Evolutionary conservation across 306 rosid genomes (phyloP).

Genomic region (Hippophae rhamnoides): DNA sequence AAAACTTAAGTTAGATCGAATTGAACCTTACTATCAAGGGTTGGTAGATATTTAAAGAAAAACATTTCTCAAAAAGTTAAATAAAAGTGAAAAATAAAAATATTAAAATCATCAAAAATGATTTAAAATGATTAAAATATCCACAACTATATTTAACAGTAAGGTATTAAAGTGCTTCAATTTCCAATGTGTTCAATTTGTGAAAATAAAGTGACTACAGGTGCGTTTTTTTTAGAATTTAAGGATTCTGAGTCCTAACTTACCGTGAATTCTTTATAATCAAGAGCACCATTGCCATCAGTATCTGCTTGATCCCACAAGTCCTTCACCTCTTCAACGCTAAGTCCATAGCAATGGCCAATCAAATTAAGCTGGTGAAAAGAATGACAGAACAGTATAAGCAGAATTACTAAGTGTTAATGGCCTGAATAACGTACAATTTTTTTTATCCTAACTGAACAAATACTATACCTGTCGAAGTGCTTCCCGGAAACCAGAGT

Average conservation of each 20-base stretch:
- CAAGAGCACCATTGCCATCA: conserved; percentile 54
- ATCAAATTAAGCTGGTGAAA: conserved; percentile 52
- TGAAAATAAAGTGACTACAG: too few relatives aligned
- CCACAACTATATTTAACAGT: too few relatives aligned
- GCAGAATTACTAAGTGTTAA: neutral
- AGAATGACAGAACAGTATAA: neutral
- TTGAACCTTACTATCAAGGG: too few relatives aligned
- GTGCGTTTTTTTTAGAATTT: neutral
- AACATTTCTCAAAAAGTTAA: too few relatives aligned
- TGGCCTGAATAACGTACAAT: neutral
- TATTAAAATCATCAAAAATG: too few relatives aligned
- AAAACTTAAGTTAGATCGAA: too few relatives aligned
- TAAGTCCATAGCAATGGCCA: conserved; percentile 63
- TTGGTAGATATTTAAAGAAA: too few relatives aligned
- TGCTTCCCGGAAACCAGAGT: conserved; percentile 65
- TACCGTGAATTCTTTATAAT: conserved; percentile 63
- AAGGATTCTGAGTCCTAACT: neutral
- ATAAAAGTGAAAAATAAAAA: too few relatives aligned
- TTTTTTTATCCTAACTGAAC: neutral
- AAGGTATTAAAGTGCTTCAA: too few relatives aligned
- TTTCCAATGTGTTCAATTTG: too few relatives aligned
- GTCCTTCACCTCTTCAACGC: conserved; percentile 52
- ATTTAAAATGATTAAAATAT: too few relatives aligned
- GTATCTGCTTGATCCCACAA: conserved; percentile 62
- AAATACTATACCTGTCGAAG: conserved; percentile 42